Percentiles rank a stretch among this genome's conserved stretches.
phyloP scores from a whole-genome alignment of 345 rosid genomes.

The Gossypioides kirkii region DNA sequence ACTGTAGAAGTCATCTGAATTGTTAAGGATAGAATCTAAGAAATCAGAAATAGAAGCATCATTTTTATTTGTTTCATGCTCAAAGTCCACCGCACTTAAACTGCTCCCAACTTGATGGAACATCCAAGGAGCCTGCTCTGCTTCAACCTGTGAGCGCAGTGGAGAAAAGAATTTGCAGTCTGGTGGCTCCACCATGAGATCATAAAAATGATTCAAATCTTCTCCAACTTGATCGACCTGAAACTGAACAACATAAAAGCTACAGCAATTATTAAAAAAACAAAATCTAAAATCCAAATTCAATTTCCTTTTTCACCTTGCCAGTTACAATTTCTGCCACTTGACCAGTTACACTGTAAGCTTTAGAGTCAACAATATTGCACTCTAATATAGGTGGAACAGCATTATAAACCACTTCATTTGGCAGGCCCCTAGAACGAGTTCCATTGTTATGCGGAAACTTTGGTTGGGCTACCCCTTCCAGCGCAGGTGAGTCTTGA shows the following conservation, averaged over 20 bases:
- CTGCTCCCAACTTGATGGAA: conserved; percentile 19
- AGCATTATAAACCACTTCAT: neutral
- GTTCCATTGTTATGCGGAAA: neutral
- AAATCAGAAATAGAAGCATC: conserved; percentile 38
- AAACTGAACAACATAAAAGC: neutral
- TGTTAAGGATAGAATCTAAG: conserved; percentile 40
- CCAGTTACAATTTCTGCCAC: neutral
- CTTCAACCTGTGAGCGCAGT: conserved; percentile 34
- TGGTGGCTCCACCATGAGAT: conserved; percentile 21
- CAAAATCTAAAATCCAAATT: neutral
- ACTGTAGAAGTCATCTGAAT: conserved; percentile 23
- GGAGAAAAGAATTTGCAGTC: conserved; percentile 42
- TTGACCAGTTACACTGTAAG: neutral
- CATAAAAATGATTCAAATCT: conserved; percentile 20
- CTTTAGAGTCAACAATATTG: neutral
- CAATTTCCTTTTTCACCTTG: conserved; percentile 3
- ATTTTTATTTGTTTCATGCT: conserved; percentile 27
- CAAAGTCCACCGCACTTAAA: conserved; percentile 18
- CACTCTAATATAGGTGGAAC: neutral
- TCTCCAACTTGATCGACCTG: conserved; percentile 29
- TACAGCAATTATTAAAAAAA: neutral
- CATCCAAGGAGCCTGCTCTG: conserved; percentile 30
- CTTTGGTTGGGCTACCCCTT: conserved; percentile 22
- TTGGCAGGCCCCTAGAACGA: neutral
- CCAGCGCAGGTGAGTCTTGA: conserved; percentile 27